These are phyloP conservation scores for Podila horticola DNA, from an alignment of 192 early-diverging fungal species.

Conservation along the genomic window DNA sequence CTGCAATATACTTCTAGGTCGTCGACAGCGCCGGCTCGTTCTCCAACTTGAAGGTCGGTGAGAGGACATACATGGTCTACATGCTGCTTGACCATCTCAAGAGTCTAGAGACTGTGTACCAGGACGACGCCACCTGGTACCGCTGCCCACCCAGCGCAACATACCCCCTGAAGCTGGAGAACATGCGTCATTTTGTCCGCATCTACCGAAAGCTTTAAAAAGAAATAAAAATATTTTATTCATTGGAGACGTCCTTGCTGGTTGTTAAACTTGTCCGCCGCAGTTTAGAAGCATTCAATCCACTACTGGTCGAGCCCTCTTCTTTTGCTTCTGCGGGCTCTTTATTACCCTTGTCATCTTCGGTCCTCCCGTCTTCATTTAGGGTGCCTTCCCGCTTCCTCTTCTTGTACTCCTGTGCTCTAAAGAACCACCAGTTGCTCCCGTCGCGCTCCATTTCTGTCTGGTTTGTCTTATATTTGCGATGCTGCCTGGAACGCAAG, in stretches of 20 bases:
- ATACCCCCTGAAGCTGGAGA: conserved; percentile 85
- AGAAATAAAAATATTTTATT: background rate
- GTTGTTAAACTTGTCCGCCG: background rate
- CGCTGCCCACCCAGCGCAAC: conserved; percentile 70
- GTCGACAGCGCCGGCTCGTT: conserved; percentile 95
- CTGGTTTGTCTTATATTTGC: conserved; percentile 48
- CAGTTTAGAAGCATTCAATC: background rate
- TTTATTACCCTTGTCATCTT: background rate
- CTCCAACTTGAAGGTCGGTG: conserved; percentile 81
- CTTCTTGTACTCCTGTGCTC: conserved; percentile 49
- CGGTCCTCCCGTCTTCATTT: conserved; percentile 3
- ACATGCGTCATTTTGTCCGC: conserved; percentile 94
- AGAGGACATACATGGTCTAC: conserved; percentile 89
- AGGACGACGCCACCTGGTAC: conserved; percentile 82
- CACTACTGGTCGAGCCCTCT: background rate
- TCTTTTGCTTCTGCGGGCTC: background rate
- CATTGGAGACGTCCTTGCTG: background rate
- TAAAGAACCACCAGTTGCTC: conserved; percentile 45
- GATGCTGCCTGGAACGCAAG: conserved; percentile 71
- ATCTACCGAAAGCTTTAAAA: conserved; percentile 78
- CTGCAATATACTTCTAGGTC: conserved; percentile 46
- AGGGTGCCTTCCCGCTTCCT: conserved; percentile 34
- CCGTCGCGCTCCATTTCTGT: conserved; percentile 53
- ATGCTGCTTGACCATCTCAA: conserved; percentile 85
- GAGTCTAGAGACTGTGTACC: conserved; percentile 70